Evolutionary conservation across 2,329 filamentous ascomycete species (phyloP).

Genomic region (Camptophora hylomeconis): DNA sequence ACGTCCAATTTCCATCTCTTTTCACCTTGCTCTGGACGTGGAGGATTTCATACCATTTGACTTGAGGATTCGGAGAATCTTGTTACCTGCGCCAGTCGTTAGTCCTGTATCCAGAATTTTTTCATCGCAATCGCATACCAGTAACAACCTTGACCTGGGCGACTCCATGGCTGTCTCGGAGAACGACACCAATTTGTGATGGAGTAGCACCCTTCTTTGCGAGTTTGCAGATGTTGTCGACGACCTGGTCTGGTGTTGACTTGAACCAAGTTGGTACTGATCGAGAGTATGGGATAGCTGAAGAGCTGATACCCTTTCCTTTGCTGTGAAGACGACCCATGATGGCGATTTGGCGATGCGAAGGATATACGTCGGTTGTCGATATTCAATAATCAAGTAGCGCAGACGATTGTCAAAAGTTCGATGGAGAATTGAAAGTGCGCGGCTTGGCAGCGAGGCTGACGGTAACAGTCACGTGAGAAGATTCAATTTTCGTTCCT

Average conservation of each 20-base stretch:
- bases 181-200: constrained; percentile 96
- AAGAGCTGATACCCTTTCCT: constrained; percentile 97
- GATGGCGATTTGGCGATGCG: constrained; percentile 18
- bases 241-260: constrained; percentile 95
- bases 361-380: constrained; percentile 6
- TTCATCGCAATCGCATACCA: constrained; percentile 45
- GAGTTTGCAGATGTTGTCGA: constrained; percentile 98
- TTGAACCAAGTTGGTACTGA: constrained; percentile 90
- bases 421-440: constrained; percentile 2
- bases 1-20: constrained; percentile 7
- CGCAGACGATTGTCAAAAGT: background rate
- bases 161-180: constrained; percentile 95
- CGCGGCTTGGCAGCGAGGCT: background rate
- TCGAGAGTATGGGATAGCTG: constrained; percentile 93
- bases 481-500: too few relatives aligned
- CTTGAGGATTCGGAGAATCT: constrained; percentile 99
- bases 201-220: constrained; percentile 98
- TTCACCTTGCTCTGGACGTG: constrained; percentile 18
- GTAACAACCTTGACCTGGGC: constrained; percentile 96
- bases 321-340: constrained; percentile 99
- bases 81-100: constrained; percentile 59
- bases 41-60: constrained; percentile 67
- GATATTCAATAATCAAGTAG: constrained; percentile 1
- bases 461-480: too few relatives aligned
- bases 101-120: constrained; percentile 1